Conservation (phyloP, 2,329 filamentous ascomycete genomes). For the Penicillium sp. region DNA sequence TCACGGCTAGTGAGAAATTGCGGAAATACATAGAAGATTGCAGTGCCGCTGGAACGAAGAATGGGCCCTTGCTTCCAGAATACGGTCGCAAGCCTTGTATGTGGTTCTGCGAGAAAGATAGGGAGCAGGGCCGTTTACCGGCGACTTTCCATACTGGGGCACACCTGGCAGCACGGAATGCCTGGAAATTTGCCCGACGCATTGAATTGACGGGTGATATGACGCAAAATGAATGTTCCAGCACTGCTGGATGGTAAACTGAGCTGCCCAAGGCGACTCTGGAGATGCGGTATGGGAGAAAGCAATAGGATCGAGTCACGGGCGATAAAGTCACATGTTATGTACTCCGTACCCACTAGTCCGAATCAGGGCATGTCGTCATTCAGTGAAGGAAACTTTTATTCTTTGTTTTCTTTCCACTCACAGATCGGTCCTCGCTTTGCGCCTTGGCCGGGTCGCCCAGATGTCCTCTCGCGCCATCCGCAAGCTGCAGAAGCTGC, state of each 20-base stretch:
- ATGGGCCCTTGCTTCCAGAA: conserved; percentile 32
- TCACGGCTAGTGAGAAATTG: conserved; percentile 45
- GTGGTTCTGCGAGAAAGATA: conserved; percentile 37
- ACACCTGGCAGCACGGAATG: conserved; percentile 45
- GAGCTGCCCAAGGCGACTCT: conserved; percentile 1
- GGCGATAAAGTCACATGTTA: conserved; percentile 18
- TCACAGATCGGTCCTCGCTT: neutral
- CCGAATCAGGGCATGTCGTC: conserved; percentile 28
- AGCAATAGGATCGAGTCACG: conserved; percentile 1
- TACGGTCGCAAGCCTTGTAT: conserved; percentile 34
- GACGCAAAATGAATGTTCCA: conserved; percentile 1
- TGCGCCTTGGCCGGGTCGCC: conserved; percentile 2
- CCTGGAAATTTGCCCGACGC: conserved; percentile 45
- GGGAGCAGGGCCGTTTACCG: conserved; percentile 32
- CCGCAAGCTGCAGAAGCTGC: conserved; percentile 57
- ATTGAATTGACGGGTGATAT: conserved; percentile 32
- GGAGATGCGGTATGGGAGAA: neutral
- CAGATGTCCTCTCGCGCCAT: conserved; percentile 62
- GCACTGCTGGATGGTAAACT: conserved; percentile 4
- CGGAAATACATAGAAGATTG: conserved; percentile 47
- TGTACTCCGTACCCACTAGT: conserved; percentile 17
- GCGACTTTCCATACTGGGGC: conserved; percentile 41
- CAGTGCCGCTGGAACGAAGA: conserved; percentile 31
- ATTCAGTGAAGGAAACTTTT: conserved; percentile 26
- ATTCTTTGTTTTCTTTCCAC: neutral